Conservation (phyloP, 1,284 basidiomycete genomes). For the Ceratobasidium theobromae region DNA sequence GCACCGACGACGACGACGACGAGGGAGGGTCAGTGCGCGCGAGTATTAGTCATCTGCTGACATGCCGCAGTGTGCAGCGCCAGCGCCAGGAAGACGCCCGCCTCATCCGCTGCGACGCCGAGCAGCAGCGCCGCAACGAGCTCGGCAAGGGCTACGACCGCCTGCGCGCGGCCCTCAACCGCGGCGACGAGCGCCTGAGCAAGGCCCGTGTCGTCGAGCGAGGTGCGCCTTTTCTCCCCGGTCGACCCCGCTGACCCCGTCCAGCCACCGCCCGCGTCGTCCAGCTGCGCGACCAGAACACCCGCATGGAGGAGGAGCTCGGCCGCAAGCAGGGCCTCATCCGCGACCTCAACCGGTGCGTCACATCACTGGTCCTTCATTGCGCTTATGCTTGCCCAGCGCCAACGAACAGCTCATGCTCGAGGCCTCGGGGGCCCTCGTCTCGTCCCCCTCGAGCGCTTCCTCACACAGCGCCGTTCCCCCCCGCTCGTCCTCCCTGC, state of each 20-base stretch:
- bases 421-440: constrained; percentile 15
- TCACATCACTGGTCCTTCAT: background rate
- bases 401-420: constrained; percentile 28
- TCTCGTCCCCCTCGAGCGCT: constrained; percentile 18
- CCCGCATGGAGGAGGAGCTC: constrained; percentile 15
- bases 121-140: constrained; percentile 29
- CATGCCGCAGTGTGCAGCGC: background rate
- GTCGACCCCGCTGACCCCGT: constrained; percentile 2
- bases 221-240: background rate
- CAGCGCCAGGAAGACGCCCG: constrained; percentile 30
- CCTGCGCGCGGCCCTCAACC: constrained; percentile 17
- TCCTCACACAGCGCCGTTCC: constrained; percentile 23
- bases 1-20: background rate
- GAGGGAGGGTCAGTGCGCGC: background rate
- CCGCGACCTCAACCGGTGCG: constrained; percentile 21
- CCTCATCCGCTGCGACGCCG: constrained; percentile 30
- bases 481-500: constrained; percentile 22
- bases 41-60: background rate
- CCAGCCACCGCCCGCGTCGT: constrained; percentile 29
- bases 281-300: constrained; percentile 22
- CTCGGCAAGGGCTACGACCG: constrained; percentile 28
- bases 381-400: background rate
- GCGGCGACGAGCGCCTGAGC: constrained; percentile 26
- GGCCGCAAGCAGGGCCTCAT: constrained; percentile 14
- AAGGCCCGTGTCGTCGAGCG: constrained; percentile 28